phyloP scores from a whole-genome alignment of 768 basidiomycete genomes.

The Kwoniella heveanensis region DNA sequence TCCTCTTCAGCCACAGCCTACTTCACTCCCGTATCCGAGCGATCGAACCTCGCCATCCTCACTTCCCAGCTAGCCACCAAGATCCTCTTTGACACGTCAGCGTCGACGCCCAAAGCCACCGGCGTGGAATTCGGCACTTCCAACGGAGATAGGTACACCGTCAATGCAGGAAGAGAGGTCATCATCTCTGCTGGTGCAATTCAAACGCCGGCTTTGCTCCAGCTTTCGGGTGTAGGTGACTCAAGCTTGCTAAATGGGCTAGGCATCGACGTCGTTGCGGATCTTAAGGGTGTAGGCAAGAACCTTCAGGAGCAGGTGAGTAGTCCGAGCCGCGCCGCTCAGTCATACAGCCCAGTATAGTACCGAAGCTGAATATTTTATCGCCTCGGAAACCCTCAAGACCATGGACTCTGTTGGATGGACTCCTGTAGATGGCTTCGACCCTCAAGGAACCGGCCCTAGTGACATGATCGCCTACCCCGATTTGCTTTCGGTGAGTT shows the following conservation, averaged over 20 bases:
- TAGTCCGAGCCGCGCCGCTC: no score
- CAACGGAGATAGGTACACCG: constrained; percentile 50
- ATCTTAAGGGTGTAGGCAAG: constrained; percentile 70
- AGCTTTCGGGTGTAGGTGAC: constrained; percentile 74
- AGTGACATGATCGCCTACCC: constrained; percentile 22
- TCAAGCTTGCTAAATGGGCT: constrained; percentile 62
- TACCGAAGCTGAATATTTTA: background rate
- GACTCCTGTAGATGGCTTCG: constrained; percentile 26
- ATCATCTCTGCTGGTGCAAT: constrained; percentile 61
- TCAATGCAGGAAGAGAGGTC: constrained; percentile 65
- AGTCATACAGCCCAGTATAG: no score
- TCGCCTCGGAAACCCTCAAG: background rate
- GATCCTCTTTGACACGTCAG: constrained; percentile 15
- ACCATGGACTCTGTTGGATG: constrained; percentile 42
- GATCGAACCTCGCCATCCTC: constrained; percentile 61
- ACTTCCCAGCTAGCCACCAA: constrained; percentile 41
- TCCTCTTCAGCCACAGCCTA: constrained; percentile 65
- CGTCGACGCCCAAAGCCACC: constrained; percentile 9
- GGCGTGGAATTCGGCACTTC: constrained; percentile 25
- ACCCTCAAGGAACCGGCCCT: constrained; percentile 29
- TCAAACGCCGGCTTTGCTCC: constrained; percentile 63
- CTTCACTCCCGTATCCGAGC: constrained; percentile 60
- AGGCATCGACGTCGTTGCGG: constrained; percentile 63
- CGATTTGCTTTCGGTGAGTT: constrained; percentile 8
- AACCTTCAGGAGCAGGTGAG: constrained; percentile 68